Conservation (phyloP, 1,139 yeast species). For the Nematodospora anomalae region DNA sequence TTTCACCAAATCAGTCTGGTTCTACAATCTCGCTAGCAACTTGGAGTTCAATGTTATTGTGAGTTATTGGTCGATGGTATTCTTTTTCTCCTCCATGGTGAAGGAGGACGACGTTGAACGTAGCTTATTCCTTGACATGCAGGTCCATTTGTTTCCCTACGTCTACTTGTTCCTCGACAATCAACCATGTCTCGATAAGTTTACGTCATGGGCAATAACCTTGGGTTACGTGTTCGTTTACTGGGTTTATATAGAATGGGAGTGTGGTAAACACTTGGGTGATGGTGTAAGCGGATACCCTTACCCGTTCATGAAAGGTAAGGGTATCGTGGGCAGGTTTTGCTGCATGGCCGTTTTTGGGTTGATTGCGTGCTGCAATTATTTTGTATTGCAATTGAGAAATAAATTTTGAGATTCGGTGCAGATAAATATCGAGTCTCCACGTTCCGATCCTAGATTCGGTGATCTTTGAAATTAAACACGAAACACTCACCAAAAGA, state of each 20-base stretch:
- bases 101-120: slow-evolving; percentile 21
- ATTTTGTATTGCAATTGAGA: slow-evolving; percentile 10
- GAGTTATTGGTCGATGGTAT: slow-evolving; percentile 23
- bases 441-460: too few relatives aligned
- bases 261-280: slow-evolving; percentile 8
- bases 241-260: slow-evolving; percentile 12
- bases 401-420: neutral
- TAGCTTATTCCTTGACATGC: slow-evolving; percentile 19
- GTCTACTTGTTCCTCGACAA: slow-evolving; percentile 12
- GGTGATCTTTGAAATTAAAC: too few relatives aligned
- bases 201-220: slow-evolving; percentile 3
- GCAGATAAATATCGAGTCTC: neutral
- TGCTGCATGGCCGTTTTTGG: slow-evolving; percentile 8
- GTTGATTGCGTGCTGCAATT: slow-evolving; percentile 11
- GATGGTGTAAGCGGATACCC: slow-evolving; percentile 20
- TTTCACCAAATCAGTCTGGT: slow-evolving; percentile 2
- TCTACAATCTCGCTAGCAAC: slow-evolving; percentile 18
- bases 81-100: slow-evolving; percentile 19
- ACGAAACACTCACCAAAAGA: too few relatives aligned
- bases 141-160: slow-evolving; percentile 26
- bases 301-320: slow-evolving; percentile 21
- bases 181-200: neutral
- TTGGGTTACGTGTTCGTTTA: slow-evolving; percentile 8
- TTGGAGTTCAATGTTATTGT: slow-evolving; percentile 23
- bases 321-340: slow-evolving; percentile 7